Evolutionary conservation across 2,329 filamentous ascomycete species (phyloP).

Genomic region (Aspergillus fumigatus): DNA sequence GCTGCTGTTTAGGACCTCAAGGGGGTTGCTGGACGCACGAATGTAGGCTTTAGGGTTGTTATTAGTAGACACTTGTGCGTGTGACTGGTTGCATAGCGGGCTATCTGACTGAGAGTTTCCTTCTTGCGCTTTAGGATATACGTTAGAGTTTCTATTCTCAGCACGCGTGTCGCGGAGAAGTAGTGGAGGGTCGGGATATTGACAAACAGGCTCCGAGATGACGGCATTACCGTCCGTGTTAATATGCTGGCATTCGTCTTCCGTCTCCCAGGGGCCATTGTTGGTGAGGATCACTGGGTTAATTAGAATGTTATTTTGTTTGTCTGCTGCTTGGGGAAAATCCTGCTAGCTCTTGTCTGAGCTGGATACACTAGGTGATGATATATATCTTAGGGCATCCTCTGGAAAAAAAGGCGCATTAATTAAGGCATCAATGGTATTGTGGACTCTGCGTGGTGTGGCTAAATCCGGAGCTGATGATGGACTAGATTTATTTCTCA

Average conservation of each 20-base stretch:
- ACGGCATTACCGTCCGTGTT: neutral
- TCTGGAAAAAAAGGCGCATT: slow-evolving; percentile 1
- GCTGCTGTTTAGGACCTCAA: neutral
- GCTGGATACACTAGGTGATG: slow-evolving; percentile 2
- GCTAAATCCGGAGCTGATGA: neutral
- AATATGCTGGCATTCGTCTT: slow-evolving; percentile 1
- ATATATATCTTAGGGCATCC: slow-evolving; percentile 1
- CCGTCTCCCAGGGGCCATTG: slow-evolving; percentile 2
- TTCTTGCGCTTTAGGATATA: slow-evolving; percentile 1
- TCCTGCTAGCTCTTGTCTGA: slow-evolving; percentile 3
- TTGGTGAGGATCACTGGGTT: slow-evolving; percentile 5
- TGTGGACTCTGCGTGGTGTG: slow-evolving; percentile 1
- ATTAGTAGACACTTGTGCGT: slow-evolving; percentile 1
- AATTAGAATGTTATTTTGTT: slow-evolving; percentile 4
- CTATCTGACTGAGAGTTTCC: neutral
- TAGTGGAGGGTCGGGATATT: slow-evolving; percentile 7
- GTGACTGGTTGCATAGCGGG: slow-evolving; percentile 1
- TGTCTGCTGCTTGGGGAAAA: slow-evolving; percentile 1
- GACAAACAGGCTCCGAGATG: slow-evolving; percentile 1
- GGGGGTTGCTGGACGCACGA: neutral
- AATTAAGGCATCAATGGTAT: slow-evolving; percentile 1
- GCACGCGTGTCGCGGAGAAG: neutral
- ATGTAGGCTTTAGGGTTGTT: neutral
- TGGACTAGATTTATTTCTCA: neutral
- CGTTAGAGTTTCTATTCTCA: neutral